Conservation (phyloP, 2,329 filamentous ascomycete genomes). For the Fusarium sp. region DNA sequence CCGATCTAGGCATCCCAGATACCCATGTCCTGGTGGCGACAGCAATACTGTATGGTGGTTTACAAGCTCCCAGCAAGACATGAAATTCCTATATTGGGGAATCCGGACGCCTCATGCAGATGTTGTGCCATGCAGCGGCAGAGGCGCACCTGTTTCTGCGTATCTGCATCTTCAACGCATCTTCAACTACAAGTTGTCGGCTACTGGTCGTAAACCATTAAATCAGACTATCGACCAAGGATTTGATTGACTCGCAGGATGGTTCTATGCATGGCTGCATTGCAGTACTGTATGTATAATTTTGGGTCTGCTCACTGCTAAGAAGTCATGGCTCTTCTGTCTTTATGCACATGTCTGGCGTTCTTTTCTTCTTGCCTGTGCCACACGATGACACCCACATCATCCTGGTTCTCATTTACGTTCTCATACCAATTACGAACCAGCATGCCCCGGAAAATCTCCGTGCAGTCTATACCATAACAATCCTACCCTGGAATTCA, state of each 20-base stretch:
- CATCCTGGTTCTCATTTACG: not conserved
- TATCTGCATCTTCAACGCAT: slow-evolving; percentile 19
- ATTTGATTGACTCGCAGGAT: slow-evolving; percentile 8
- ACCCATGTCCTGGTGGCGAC: slow-evolving; percentile 22
- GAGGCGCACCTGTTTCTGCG: slow-evolving; percentile 16
- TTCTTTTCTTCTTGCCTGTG: slow-evolving; percentile 6
- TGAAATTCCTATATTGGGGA: slow-evolving; percentile 4
- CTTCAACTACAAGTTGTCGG: slow-evolving; percentile 13
- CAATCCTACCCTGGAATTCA: not conserved
- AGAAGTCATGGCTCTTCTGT: slow-evolving; percentile 28
- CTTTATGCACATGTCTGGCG: slow-evolving; percentile 17
- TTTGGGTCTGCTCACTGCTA: not conserved
- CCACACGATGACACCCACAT: slow-evolving; percentile 22
- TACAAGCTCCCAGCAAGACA: not conserved
- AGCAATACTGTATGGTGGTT: slow-evolving; percentile 4
- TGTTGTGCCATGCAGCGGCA: slow-evolving; percentile 25
- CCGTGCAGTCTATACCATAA: slow-evolving; percentile 14
- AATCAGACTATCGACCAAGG: not conserved
- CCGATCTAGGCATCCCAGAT: slow-evolving; percentile 2
- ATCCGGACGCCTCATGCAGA: not conserved
- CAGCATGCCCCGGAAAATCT: slow-evolving; percentile 28
- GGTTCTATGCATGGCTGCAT: slow-evolving; percentile 13
- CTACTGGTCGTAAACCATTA: not conserved
- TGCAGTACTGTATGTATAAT: not conserved
- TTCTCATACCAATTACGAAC: not conserved